Percentiles rank a stretch among this genome's conserved stretches.
Evolutionary conservation across 768 basidiomycete genomes (phyloP).

Genomic region (Suillus subaureus): DNA sequence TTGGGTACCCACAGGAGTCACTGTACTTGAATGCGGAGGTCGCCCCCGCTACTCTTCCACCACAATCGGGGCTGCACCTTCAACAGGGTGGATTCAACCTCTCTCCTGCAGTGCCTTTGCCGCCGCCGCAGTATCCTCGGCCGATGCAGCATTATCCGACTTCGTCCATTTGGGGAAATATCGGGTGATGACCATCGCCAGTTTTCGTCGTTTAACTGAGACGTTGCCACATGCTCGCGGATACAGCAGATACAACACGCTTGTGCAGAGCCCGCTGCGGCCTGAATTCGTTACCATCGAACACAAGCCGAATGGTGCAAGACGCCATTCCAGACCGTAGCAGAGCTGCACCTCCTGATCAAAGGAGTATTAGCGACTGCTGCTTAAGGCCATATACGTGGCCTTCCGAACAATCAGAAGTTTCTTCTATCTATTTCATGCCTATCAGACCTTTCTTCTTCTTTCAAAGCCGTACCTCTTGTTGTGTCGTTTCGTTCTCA

Average conservation of each 20-base stretch:
- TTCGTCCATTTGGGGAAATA: constrained; percentile 26
- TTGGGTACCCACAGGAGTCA: constrained; percentile 5
- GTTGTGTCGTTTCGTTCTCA: neutral
- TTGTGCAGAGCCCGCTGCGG: constrained; percentile 1
- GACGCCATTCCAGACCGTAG: neutral
- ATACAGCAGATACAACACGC: constrained; percentile 3
- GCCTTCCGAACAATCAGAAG: constrained; percentile 5
- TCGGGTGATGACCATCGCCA: constrained; percentile 19
- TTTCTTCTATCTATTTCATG: constrained; percentile 6
- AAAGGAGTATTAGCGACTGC: neutral
- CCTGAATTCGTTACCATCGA: constrained; percentile 3
- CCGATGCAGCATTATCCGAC: constrained; percentile 25
- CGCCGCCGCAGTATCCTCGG: constrained; percentile 16
- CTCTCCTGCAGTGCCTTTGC: constrained; percentile 16
- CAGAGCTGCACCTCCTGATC: neutral
- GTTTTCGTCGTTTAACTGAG: neutral
- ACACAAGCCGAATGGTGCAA: neutral
- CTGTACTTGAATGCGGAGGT: constrained; percentile 8
- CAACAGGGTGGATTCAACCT: constrained; percentile 2
- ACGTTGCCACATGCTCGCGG: neutral
- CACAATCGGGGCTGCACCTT: neutral
- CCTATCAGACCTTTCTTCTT: neutral
- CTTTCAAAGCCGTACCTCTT: neutral
- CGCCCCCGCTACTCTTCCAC: neutral
- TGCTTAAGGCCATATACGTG: neutral